Percentiles rank a stretch among this genome's conserved stretches.
Evolutionary conservation across 2,329 filamentous ascomycete species (phyloP).

Genomic region (Lachnellula arida): DNA sequence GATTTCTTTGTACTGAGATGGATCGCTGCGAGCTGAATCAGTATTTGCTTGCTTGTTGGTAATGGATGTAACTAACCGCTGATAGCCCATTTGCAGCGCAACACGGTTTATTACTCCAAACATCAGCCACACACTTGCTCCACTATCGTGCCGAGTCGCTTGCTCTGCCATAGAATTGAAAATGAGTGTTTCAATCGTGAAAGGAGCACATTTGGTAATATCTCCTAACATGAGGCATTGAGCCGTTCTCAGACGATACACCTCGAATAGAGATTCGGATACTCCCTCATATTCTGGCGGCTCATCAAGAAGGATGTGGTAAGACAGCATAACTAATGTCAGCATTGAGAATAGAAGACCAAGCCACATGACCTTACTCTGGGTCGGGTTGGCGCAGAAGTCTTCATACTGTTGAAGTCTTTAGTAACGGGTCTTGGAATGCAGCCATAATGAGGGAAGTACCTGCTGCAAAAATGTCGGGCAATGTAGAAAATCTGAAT

Average conservation of each 20-base stretch:
- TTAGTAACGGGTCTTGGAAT: neutral
- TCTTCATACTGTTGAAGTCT: constrained; percentile 22
- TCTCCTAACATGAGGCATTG: constrained; percentile 73
- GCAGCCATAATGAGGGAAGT: neutral
- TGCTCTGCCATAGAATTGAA: constrained; percentile 72
- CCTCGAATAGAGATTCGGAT: constrained; percentile 50
- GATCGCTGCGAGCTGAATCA: constrained; percentile 70
- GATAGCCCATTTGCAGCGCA: constrained; percentile 51
- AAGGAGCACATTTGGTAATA: constrained; percentile 66
- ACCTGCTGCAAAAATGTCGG: constrained; percentile 77
- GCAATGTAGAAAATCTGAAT: constrained; percentile 63
- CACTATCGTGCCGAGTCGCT: constrained; percentile 64
- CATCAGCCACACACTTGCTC: constrained; percentile 45
- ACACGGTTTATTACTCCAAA: constrained; percentile 48
- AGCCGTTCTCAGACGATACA: constrained; percentile 66
- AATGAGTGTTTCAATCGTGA: constrained; percentile 70
- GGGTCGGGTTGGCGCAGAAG: constrained; percentile 65
- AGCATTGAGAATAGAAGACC: constrained; percentile 73
- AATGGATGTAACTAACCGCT: constrained; percentile 34
- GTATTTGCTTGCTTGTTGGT: constrained; percentile 30
- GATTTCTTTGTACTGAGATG: constrained; percentile 66
- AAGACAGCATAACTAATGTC: constrained; percentile 70
- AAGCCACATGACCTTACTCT: constrained; percentile 70
- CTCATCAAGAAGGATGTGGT: constrained; percentile 69
- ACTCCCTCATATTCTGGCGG: constrained; percentile 65